Evolutionary conservation across 257 asterid species (phyloP).

Genomic region (Forsythia suspensa): DNA sequence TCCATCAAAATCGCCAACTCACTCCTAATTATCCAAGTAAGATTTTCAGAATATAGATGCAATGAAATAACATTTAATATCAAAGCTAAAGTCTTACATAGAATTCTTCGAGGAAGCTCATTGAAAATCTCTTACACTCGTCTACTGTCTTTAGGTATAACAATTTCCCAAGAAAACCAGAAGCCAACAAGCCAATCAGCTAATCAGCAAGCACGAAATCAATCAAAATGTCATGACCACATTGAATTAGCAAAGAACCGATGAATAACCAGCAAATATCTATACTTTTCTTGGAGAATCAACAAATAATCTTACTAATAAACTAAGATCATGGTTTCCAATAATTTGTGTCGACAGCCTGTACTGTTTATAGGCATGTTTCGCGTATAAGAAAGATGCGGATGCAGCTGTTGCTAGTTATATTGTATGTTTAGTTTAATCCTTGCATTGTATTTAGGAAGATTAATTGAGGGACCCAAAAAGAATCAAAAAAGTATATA

Average conservation of each 20-base stretch:
- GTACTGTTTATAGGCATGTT: constrained; percentile 12
- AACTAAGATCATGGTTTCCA: constrained; percentile 27
- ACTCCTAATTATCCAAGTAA: too few species aligned
- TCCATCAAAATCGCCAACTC: too few species aligned
- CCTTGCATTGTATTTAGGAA: constrained; percentile 40
- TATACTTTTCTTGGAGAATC: constrained; percentile 25
- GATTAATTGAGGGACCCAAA: constrained; percentile 42
- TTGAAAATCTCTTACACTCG: constrained; percentile 13
- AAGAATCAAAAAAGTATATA: constrained; percentile 33
- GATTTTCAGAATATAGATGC: too few species aligned
- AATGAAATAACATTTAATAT: neutral
- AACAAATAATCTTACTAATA: constrained; percentile 25
- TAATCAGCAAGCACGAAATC: neutral
- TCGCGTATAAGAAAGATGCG: too few species aligned
- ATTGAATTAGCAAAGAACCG: constrained; percentile 7
- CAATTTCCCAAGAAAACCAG: constrained; percentile 22
- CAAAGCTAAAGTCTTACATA: constrained; percentile 1
- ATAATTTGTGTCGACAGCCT: constrained; percentile 64
- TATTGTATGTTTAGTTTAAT: constrained; percentile 37
- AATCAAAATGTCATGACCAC: constrained; percentile 29
- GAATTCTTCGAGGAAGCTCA: constrained; percentile 30
- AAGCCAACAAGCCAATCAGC: constrained; percentile 11
- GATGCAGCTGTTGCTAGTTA: constrained; percentile 37
- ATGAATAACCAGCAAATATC: neutral
- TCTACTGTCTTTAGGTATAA: constrained; percentile 3